These are phyloP conservation scores for Coemansia interrupta DNA, from an alignment of 192 early-diverging fungal species.

Conservation along the genomic window DNA sequence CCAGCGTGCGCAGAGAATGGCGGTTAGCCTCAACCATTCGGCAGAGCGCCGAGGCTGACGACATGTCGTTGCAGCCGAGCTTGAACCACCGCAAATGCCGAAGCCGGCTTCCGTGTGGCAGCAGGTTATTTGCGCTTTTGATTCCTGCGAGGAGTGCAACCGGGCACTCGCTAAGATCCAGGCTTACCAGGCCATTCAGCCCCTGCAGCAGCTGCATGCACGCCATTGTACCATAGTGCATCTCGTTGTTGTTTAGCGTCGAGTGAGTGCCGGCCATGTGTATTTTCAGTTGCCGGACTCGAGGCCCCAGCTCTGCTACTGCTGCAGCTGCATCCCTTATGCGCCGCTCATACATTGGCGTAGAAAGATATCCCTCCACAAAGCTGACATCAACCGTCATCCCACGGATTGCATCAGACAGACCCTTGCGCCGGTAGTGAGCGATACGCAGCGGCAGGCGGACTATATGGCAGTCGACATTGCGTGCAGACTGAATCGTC, in stretches of 20 bases:
- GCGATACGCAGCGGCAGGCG: conserved; percentile 44
- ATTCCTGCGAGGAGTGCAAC: conserved; percentile 15
- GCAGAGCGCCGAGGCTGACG: conserved; percentile 31
- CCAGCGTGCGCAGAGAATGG: conserved; percentile 23
- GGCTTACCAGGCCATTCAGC: conserved; percentile 22
- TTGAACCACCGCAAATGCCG: conserved; percentile 38
- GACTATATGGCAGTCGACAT: conserved; percentile 43
- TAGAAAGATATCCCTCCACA: conserved; percentile 43
- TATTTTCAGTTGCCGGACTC: conserved; percentile 30
- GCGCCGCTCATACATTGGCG: conserved; percentile 39
- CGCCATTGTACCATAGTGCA: conserved; percentile 33
- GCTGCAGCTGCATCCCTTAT: conserved; percentile 22
- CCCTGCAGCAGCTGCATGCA: conserved; percentile 21
- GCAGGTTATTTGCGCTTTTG: background rate
- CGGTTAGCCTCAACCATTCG: conserved; percentile 25
- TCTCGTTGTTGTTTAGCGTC: conserved; percentile 32
- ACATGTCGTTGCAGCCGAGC: conserved; percentile 48
- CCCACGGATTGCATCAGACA: conserved; percentile 28
- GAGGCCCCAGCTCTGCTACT: conserved; percentile 8
- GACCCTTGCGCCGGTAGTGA: conserved; percentile 36
- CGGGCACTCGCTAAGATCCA: conserved; percentile 48
- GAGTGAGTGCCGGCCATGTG: conserved; percentile 29
- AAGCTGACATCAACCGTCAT: conserved; percentile 44
- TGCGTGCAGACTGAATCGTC: conserved; percentile 32
- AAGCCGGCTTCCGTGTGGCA: conserved; percentile 17